A percentile compares a stretch with the other conserved stretches of the same genome.
Conservation (phyloP, 495 filamentous ascomycete genomes). For the Hypomontagnella monticulosa region DNA sequence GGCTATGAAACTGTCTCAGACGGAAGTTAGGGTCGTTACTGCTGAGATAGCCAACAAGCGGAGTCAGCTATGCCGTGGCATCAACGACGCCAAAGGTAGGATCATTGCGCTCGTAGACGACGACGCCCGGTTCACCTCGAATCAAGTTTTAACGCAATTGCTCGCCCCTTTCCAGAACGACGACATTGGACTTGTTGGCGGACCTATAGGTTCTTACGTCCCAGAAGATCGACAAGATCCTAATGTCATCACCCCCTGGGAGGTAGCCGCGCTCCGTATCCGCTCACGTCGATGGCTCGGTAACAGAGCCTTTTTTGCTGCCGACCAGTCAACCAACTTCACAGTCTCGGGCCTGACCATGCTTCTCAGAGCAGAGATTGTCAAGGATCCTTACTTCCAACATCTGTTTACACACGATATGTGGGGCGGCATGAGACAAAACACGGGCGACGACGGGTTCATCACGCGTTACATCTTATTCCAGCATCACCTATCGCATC, state of each 20-base stretch:
- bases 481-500: slow-evolving; percentile 24
- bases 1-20: neutral
- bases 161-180: slow-evolving; percentile 36
- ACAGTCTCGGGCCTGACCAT: slow-evolving; percentile 40
- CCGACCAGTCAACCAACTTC: slow-evolving; percentile 40
- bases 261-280: slow-evolving; percentile 37
- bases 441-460: slow-evolving; percentile 35
- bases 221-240: slow-evolving; percentile 22
- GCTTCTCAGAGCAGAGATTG: slow-evolving; percentile 28
- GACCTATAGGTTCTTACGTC: slow-evolving; percentile 33
- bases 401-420: slow-evolving; percentile 26
- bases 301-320: slow-evolving; percentile 26
- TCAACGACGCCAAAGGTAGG: slow-evolving; percentile 20
- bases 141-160: slow-evolving; percentile 8
- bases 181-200: slow-evolving; percentile 29
- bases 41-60: slow-evolving; percentile 31
- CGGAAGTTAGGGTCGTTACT: slow-evolving; percentile 1
- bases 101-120: slow-evolving; percentile 36
- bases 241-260: slow-evolving; percentile 26
- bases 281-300: slow-evolving; percentile 21
- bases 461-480: slow-evolving; percentile 41
- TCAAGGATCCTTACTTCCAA: slow-evolving; percentile 33
- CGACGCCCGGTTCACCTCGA: slow-evolving; percentile 27
- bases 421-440: slow-evolving; percentile 22
- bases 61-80: slow-evolving; percentile 25